Evolutionary conservation across 148 eudicot genomes (phyloP), one percentile per base, ranked within the genome.

Genomic region (Rhododendron simsii): DNA sequence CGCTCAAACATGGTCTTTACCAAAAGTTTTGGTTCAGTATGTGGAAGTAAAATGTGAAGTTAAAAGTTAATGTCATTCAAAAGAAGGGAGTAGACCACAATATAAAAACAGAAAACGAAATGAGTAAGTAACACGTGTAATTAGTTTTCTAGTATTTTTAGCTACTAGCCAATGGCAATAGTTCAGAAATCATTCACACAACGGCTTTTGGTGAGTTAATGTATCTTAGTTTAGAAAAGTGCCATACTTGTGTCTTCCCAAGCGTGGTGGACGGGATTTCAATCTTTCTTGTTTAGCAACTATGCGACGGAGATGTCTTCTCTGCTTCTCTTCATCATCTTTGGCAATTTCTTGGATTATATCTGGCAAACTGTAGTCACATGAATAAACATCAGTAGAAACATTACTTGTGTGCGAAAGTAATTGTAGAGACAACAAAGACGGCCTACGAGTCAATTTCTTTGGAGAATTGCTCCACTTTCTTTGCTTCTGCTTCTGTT

Each of bases 201-300:
- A 71, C 18, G 20, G 39, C 18, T 71, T 71, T 30, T 30, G 76
- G 76, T 20, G 20, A 30, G 39, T 79, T 85, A 45, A 20, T 61
- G 15, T 28, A 65, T 28, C 28, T 80, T 30, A 16, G 45, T 16
- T 63, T 73, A 81, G 65, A n/a, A 73, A 67, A 39, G 7, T 41
- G 47, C 71, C 93, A 83, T 96, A 96, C 99, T 94, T 96, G 88
- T 92, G 91, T 89, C 89, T 96, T 63, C 99, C 99, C 83, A 96
- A 86, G 78, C 98, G 96, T 81, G 98, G 98, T 44, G 99, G 99
- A 79, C 91, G 84, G 50, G 91, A 55, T 89, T 93, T 95, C 82
- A 93, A 81, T 83, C 93, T 92, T 82, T 96, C 99, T 88, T 95
- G 93, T 86, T 93, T 93, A 74, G 94, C 95, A 83, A 91, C 90